Conservation (phyloP, 2,329 filamentous ascomycete genomes). For the Uncinocarpus reesii region DNA sequence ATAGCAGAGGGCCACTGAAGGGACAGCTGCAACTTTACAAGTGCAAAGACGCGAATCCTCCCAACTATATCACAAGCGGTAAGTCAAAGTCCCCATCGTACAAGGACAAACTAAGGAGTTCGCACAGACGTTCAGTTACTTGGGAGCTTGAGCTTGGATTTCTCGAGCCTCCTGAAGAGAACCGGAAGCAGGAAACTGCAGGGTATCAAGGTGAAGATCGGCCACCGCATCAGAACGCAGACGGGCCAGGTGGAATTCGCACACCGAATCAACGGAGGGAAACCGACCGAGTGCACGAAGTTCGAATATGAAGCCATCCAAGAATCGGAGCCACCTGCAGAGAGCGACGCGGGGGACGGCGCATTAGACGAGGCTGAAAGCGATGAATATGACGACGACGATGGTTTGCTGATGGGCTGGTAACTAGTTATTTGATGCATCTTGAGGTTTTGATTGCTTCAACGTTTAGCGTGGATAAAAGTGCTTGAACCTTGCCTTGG, state of each 20-base stretch:
- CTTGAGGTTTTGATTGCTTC: no score
- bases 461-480: no score
- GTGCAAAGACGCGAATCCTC: slow-evolving; percentile 1
- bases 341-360: no score
- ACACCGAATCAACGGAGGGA: not conserved
- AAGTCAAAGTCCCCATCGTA: not conserved
- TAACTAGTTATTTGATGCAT: no score
- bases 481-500: no score
- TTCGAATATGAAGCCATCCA: slow-evolving; percentile 5
- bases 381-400: no score
- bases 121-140: slow-evolving; percentile 2
- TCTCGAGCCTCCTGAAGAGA: not conserved
- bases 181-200: not conserved
- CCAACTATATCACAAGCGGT: not conserved
- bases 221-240: slow-evolving; percentile 1
- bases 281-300: not conserved
- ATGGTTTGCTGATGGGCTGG: no score
- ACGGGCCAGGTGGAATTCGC: slow-evolving; percentile 2
- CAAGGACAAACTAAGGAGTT: not conserved
- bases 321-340: not conserved
- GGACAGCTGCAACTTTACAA: slow-evolving; percentile 9
- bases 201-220: not conserved
- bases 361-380: no score
- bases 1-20: not conserved
- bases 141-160: not conserved